A percentile compares a stretch with the other conserved stretches of the same genome.
phyloP scores from a whole-genome alignment of 495 filamentous ascomycete genomes.

The Aspergillus cavernicola region DNA sequence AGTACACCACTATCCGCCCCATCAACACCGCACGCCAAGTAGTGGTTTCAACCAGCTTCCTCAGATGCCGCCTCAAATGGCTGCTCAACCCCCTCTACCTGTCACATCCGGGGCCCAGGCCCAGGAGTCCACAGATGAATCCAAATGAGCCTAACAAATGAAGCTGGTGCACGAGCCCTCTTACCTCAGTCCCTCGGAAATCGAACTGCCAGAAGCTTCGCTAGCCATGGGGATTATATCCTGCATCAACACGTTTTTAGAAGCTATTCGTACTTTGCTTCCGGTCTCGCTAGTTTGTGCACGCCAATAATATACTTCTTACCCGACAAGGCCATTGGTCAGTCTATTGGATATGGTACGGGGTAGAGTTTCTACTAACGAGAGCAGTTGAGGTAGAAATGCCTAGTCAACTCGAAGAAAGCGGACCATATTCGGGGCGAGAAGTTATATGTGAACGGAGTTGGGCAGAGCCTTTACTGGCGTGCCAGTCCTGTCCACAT shows the following conservation, averaged over 20 bases:
- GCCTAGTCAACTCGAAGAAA: not conserved
- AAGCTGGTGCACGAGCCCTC: slow-evolving; percentile 4
- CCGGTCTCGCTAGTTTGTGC: slow-evolving; percentile 6
- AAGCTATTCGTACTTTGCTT: slow-evolving; percentile 14
- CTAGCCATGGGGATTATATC: slow-evolving; percentile 3
- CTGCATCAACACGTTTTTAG: slow-evolving; percentile 4
- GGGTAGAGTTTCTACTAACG: not conserved
- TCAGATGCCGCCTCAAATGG: slow-evolving; percentile 46
- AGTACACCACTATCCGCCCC: slow-evolving; percentile 60
- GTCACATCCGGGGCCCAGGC: slow-evolving; percentile 34
- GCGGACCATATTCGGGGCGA: not conserved
- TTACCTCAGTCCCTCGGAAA: slow-evolving; percentile 1
- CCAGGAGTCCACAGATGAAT: slow-evolving; percentile 49
- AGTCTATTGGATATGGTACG: not conserved
- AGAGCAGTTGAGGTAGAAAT: not conserved
- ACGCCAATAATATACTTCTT: slow-evolving; percentile 5
- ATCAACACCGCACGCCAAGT: slow-evolving; percentile 56
- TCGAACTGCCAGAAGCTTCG: not conserved
- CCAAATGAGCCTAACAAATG: slow-evolving; percentile 47
- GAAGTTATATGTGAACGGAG: not conserved
- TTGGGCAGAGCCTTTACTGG: not conserved
- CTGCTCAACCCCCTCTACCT: slow-evolving; percentile 39
- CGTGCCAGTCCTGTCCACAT: not conserved
- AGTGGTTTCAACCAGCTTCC: slow-evolving; percentile 55
- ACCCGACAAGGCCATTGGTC: slow-evolving; percentile 10